phyloP scores from a whole-genome alignment of 768 basidiomycete genomes.

The Naematelia encephala region DNA sequence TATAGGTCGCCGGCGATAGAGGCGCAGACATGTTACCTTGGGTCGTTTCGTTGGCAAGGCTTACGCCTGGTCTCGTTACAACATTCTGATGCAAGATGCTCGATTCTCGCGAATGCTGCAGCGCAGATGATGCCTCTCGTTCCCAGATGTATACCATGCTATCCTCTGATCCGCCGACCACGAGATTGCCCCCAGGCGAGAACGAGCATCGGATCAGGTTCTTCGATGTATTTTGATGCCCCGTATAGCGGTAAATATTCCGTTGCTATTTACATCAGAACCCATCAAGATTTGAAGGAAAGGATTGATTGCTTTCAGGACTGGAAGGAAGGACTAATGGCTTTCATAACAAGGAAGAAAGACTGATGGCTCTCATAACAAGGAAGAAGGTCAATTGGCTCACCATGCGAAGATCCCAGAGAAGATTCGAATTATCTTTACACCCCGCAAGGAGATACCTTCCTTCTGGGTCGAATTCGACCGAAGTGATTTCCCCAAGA shows the following conservation, averaged over 20 bases:
- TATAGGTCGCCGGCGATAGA: neutral
- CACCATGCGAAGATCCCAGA: conserved; percentile 50
- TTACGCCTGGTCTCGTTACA: neutral
- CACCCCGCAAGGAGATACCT: conserved; percentile 44
- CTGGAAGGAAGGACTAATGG: neutral
- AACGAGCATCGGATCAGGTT: conserved; percentile 48
- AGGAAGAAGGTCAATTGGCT: conserved; percentile 4
- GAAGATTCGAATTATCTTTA: conserved; percentile 47
- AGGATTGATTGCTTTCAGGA: neutral
- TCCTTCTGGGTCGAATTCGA: conserved; percentile 45
- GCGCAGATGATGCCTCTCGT: conserved; percentile 21
- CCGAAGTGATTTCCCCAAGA: conserved; percentile 47
- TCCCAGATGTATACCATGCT: conserved; percentile 47
- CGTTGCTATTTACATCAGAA: conserved; percentile 28
- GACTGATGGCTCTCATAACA: neutral
- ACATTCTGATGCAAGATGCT: neutral
- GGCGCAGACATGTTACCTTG: neutral
- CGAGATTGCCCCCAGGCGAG: conserved; percentile 22
- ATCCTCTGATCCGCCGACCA: conserved; percentile 49
- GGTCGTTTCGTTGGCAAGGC: neutral
- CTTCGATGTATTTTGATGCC: conserved; percentile 49
- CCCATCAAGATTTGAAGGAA: neutral
- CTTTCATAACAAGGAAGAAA: neutral
- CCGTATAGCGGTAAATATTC: conserved; percentile 44
- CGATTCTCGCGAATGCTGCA: neutral